These are phyloP conservation scores for Dendrostoma leiphaemia DNA, from an alignment of 2,329 filamentous ascomycete genomes.

Conservation along the genomic window DNA sequence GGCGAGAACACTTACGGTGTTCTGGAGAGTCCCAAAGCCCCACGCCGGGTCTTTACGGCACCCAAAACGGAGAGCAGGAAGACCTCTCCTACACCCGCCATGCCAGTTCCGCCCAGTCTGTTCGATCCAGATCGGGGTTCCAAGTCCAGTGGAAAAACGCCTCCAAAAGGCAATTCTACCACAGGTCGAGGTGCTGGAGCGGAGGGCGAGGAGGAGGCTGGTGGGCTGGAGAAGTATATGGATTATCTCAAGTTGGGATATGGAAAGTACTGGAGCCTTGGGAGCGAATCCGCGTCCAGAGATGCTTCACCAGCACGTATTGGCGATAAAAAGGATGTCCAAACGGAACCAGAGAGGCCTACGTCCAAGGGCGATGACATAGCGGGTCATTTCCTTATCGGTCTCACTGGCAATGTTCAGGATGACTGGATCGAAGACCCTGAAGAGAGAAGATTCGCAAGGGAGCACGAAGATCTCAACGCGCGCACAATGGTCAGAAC, in stretches of 20 bases:
- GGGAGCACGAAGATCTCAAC: slow-evolving; percentile 36
- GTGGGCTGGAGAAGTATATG: slow-evolving; percentile 54
- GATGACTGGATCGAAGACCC: slow-evolving; percentile 33
- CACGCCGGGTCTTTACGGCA: slow-evolving; percentile 48
- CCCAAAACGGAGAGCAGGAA: slow-evolving; percentile 13
- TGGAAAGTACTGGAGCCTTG: slow-evolving; percentile 62
- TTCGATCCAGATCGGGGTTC: slow-evolving; percentile 8
- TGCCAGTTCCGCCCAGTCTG: slow-evolving; percentile 16
- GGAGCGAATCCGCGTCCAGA: slow-evolving; percentile 8
- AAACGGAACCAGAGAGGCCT: slow-evolving; percentile 1
- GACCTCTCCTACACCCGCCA: slow-evolving; percentile 24
- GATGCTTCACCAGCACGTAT: neutral
- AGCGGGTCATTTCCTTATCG: slow-evolving; percentile 60
- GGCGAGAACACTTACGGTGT: slow-evolving; percentile 85
- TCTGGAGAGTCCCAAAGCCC: slow-evolving; percentile 71
- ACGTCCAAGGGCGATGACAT: slow-evolving; percentile 19
- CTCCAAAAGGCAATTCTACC: neutral
- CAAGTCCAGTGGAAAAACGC: neutral
- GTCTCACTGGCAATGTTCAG: slow-evolving; percentile 64
- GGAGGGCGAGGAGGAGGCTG: slow-evolving; percentile 27
- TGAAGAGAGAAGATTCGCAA: slow-evolving; percentile 29
- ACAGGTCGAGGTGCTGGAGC: neutral
- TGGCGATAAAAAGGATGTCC: slow-evolving; percentile 15
- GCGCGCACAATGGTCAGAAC: slow-evolving; percentile 63
- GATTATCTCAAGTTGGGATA: slow-evolving; percentile 67